Conservation (phyloP, 495 filamentous ascomycete species). For the Pyrenopolyporus hunteri region DNA sequence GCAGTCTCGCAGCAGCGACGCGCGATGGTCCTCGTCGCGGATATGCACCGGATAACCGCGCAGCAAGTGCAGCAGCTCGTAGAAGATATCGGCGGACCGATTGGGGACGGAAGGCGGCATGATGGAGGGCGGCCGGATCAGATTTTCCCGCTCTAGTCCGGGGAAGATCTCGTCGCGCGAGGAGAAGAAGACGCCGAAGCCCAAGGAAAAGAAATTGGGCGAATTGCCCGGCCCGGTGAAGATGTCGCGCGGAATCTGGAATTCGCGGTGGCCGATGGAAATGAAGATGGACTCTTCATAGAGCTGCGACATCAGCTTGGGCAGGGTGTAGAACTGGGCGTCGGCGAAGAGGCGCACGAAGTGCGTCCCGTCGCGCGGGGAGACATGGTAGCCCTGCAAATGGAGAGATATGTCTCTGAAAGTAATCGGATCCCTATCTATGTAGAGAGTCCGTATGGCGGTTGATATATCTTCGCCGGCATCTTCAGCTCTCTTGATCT, state of each 20-base stretch:
- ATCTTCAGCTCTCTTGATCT: slow-evolving; percentile 68
- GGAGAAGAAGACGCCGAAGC: slow-evolving; percentile 88
- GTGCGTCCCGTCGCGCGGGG: slow-evolving; percentile 79
- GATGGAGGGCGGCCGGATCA: slow-evolving; percentile 91
- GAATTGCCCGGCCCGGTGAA: slow-evolving; percentile 85
- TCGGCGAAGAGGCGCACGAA: slow-evolving; percentile 94
- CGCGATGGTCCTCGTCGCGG: slow-evolving; percentile 76
- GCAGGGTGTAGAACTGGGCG: slow-evolving; percentile 93
- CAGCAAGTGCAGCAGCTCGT: slow-evolving; percentile 81
- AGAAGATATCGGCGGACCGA: slow-evolving; percentile 78
- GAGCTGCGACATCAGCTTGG: slow-evolving; percentile 89
- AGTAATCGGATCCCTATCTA: slow-evolving; percentile 90
- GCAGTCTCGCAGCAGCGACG: slow-evolving; percentile 81
- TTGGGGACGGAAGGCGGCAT: slow-evolving; percentile 80
- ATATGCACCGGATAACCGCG: slow-evolving; percentile 88
- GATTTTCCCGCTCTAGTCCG: slow-evolving; percentile 75
- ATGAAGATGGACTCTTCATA: slow-evolving; percentile 93
- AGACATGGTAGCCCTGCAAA: slow-evolving; percentile 91
- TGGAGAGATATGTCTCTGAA: slow-evolving; percentile 90
- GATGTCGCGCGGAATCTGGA: slow-evolving; percentile 88
- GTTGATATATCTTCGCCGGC: slow-evolving; percentile 57
- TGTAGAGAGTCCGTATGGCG: slow-evolving; percentile 76
- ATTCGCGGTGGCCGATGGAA: slow-evolving; percentile 81
- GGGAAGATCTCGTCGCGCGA: slow-evolving; percentile 82
- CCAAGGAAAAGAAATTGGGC: slow-evolving; percentile 95